Evolutionary conservation across 83 land plant genomes (phyloP).

Genomic region (Picea mariana): DNA sequence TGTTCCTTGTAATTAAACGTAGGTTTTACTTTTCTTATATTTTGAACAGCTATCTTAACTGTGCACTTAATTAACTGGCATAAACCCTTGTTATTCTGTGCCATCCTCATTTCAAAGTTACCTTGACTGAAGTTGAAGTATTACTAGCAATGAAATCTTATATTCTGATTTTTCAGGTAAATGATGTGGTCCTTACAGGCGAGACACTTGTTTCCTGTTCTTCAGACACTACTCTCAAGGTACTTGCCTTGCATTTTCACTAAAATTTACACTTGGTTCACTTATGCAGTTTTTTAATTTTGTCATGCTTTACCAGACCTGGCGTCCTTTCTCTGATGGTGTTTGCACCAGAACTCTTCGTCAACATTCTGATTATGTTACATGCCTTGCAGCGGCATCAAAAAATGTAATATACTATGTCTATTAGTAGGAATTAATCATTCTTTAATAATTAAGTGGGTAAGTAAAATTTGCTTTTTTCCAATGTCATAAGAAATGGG

Average conservation of each 20-base stretch:
- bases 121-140: background rate
- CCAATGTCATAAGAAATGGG: background rate
- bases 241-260: constrained; percentile 12
- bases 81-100: no score
- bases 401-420: constrained; percentile 68
- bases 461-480: background rate
- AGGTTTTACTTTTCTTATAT: no score
- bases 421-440: background rate
- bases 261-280: background rate
- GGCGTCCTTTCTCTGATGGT: constrained; percentile 82
- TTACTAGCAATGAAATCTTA: no score
- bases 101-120: background rate
- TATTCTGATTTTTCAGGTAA: constrained; percentile 63
- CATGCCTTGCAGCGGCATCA: constrained; percentile 89
- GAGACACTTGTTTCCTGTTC: constrained; percentile 73
- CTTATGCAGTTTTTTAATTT: constrained; percentile 6
- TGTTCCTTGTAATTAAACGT: no score
- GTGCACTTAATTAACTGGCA: no score
- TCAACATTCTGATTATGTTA: constrained; percentile 98
- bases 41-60: no score
- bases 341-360: constrained; percentile 83
- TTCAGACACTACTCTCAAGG: constrained; percentile 84
- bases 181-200: constrained; percentile 88
- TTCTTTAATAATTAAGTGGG: no score
- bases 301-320: constrained; percentile 50